These are phyloP conservation scores for Simmondsia chinensis DNA, from an alignment of 148 eudicot species.

Conservation along the genomic window DNA sequence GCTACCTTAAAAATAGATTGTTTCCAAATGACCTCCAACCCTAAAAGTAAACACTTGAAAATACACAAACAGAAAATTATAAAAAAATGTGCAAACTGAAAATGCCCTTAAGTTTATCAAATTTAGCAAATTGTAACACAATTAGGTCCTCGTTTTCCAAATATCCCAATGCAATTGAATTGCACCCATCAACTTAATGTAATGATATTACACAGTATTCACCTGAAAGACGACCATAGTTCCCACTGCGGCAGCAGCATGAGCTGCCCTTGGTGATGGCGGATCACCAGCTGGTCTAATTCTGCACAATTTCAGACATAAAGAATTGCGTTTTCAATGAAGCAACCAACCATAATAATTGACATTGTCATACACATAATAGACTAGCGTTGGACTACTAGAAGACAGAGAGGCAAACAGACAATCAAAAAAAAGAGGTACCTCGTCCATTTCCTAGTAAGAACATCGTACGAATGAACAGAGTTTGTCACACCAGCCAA, in stretches of 20 bases:
- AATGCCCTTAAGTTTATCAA: too few species aligned
- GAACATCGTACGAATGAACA: slow-evolving; percentile 70
- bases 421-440: background rate
- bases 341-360: background rate
- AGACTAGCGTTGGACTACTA: background rate
- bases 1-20: too few species aligned
- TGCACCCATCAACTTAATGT: too few species aligned
- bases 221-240: slow-evolving; percentile 99
- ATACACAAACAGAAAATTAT: background rate
- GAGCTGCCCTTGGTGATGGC: slow-evolving; percentile 98
- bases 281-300: slow-evolving; percentile 89
- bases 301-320: slow-evolving; percentile 18
- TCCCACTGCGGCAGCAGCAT: slow-evolving; percentile 87
- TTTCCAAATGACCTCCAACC: background rate
- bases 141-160: too few species aligned
- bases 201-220: slow-evolving; percentile 9
- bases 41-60: background rate
- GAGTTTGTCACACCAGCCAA: slow-evolving; percentile 88
- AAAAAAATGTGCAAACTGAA: background rate
- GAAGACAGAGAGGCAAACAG: background rate
- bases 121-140: too few species aligned
- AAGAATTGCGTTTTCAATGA: too few species aligned
- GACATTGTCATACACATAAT: background rate
- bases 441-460: slow-evolving; percentile 87
- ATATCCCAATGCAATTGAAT: too few species aligned